phyloP scores from a whole-genome alignment of 2,329 filamentous ascomycete species.

The Septoria petroselini region DNA sequence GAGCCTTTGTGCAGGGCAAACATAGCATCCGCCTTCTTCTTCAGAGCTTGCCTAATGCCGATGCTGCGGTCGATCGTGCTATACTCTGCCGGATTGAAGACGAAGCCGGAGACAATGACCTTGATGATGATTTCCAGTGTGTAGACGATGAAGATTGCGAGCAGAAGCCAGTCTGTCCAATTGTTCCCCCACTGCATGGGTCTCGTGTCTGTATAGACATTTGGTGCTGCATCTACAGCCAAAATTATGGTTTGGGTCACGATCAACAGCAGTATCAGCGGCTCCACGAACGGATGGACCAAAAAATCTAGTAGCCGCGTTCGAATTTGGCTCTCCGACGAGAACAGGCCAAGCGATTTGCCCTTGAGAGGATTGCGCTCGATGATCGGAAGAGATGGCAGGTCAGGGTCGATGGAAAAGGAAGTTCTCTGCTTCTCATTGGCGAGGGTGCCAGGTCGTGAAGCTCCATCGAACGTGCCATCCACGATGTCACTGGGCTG shows the following conservation, averaged over 20 bases:
- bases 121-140: conserved; percentile 79
- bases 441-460: conserved; percentile 28
- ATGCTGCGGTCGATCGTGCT: conserved; percentile 80
- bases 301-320: conserved; percentile 75
- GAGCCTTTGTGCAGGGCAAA: conserved; percentile 78
- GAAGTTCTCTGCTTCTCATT: conserved; percentile 36
- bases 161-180: conserved; percentile 73
- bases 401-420: conserved; percentile 31
- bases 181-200: conserved; percentile 63
- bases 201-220: conserved; percentile 63
- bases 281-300: conserved; percentile 82
- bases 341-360: conserved; percentile 79
- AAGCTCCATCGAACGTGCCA: conserved; percentile 27
- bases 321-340: conserved; percentile 71
- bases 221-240: conserved; percentile 67
- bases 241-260: conserved; percentile 84
- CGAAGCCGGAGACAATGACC: conserved; percentile 87
- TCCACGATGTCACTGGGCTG: conserved; percentile 1
- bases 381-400: conserved; percentile 30
- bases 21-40: conserved; percentile 71
- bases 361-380: conserved; percentile 75
- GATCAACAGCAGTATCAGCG: conserved; percentile 81
- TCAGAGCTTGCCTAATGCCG: conserved; percentile 69
- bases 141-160: conserved; percentile 83
- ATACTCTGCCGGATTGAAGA: conserved; percentile 87